These are phyloP conservation scores for Floccularia luteovirens DNA, from an alignment of 768 basidiomycete species.

Conservation along the genomic window DNA sequence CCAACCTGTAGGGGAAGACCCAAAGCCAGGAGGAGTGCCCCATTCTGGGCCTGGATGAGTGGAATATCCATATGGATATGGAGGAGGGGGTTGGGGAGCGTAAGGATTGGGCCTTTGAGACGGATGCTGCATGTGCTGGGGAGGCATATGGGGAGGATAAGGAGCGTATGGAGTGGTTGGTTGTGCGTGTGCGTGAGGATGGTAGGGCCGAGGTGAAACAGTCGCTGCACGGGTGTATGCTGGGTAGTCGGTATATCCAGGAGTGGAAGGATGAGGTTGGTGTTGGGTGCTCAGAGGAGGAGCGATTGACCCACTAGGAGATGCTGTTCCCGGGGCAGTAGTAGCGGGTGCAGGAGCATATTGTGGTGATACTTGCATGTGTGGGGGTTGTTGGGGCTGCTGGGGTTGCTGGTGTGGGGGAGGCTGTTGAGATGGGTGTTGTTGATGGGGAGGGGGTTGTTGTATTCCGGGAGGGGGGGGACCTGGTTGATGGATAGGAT, in stretches of 20 bases:
- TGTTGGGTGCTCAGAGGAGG: slow-evolving; percentile 7
- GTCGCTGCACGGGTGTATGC: slow-evolving; percentile 5
- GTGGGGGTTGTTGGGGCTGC: slow-evolving; percentile 8
- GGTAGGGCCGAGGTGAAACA: slow-evolving; percentile 8
- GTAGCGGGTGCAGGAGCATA: slow-evolving; percentile 11
- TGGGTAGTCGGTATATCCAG: slow-evolving; percentile 4
- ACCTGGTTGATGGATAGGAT: slow-evolving; percentile 11
- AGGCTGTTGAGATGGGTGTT: slow-evolving; percentile 9
- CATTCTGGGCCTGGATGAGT: slow-evolving; percentile 2
- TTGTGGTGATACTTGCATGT: slow-evolving; percentile 11
- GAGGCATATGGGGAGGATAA: slow-evolving; percentile 6
- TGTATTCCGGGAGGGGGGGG: slow-evolving; percentile 10
- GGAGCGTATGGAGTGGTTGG: slow-evolving; percentile 6
- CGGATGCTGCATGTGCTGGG: slow-evolving; percentile 8
- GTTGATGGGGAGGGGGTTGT: slow-evolving; percentile 5
- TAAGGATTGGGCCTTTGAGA: background rate
- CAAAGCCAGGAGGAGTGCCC: slow-evolving; percentile 4
- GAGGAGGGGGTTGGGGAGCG: slow-evolving; percentile 6
- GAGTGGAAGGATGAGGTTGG: slow-evolving; percentile 4
- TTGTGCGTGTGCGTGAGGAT: slow-evolving; percentile 9
- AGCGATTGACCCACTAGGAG: slow-evolving; percentile 6
- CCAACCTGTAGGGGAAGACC: slow-evolving; percentile 1
- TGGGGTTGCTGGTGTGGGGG: slow-evolving; percentile 16
- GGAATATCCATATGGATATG: slow-evolving; percentile 2
- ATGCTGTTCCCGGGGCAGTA: slow-evolving; percentile 5